phyloP scores from a whole-genome alignment of 331 rosid species.

The Prunus yedoensis region DNA sequence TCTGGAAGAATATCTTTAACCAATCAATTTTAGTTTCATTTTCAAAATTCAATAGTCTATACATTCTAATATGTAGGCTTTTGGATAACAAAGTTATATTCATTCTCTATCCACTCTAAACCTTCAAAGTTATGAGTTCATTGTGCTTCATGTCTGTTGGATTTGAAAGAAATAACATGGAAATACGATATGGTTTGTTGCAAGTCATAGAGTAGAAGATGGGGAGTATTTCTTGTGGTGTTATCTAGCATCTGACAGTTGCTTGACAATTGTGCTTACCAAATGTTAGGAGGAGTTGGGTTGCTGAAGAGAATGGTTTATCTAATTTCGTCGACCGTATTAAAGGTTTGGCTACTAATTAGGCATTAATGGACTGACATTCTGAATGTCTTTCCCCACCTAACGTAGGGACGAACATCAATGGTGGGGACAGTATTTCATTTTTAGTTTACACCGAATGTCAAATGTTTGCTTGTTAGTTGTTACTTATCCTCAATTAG shows the following conservation, averaged over 20 bases:
- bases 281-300: background rate
- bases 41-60: background rate
- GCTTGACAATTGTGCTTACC: background rate
- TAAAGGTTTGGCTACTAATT: background rate
- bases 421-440: background rate
- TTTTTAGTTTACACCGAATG: background rate
- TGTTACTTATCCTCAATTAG: background rate
- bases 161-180: too few relatives aligned
- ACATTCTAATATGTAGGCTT: background rate
- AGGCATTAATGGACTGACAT: background rate
- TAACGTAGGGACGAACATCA: background rate
- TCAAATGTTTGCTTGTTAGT: conserved; percentile 10
- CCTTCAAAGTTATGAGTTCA: background rate
- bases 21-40: conserved; percentile 4
- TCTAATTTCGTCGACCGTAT: background rate
- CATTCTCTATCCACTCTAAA: too few relatives aligned
- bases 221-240: too few relatives aligned
- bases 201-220: too few relatives aligned
- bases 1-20: background rate
- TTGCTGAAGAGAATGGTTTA: background rate
- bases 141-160: too few relatives aligned
- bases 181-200: background rate
- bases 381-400: conserved; percentile 7
- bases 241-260: background rate
- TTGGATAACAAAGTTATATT: background rate